Conservation (phyloP, 371 early-diverging fungal species). For the Mucor ambiguus region DNA sequence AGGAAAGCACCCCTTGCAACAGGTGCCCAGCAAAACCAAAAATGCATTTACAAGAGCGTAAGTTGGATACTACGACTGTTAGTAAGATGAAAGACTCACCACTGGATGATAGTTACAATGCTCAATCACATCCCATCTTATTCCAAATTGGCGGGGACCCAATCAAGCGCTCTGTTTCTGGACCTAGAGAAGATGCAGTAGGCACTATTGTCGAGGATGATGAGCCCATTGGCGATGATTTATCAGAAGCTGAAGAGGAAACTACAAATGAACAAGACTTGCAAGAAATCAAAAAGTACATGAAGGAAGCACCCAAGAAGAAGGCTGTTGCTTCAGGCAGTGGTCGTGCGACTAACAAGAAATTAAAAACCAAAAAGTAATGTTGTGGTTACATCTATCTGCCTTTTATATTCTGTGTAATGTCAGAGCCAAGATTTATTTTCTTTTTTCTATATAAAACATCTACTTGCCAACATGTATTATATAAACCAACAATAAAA, state of each 20-base stretch:
- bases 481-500: too few species aligned
- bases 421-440: not conserved
- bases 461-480: too few species aligned
- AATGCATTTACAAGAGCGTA: slow-evolving; percentile 81
- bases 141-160: slow-evolving; percentile 50
- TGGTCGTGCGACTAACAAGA: slow-evolving; percentile 1
- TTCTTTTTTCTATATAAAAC: too few species aligned
- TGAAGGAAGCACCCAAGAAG: slow-evolving; percentile 16
- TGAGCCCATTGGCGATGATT: slow-evolving; percentile 54
- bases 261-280: slow-evolving; percentile 1
- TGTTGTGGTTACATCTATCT: not conserved
- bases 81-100: not conserved
- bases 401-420: not conserved
- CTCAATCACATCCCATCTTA: slow-evolving; percentile 71
- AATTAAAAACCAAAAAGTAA: slow-evolving; percentile 3
- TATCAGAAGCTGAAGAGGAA: slow-evolving; percentile 32
- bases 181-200: slow-evolving; percentile 63
- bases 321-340: slow-evolving; percentile 1
- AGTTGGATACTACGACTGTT: slow-evolving; percentile 16
- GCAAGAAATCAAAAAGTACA: slow-evolving; percentile 16
- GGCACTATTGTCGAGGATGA: slow-evolving; percentile 72
- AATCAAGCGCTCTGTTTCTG: slow-evolving; percentile 38
- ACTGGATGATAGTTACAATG: slow-evolving; percentile 68
- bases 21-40: slow-evolving; percentile 77
- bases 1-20: slow-evolving; percentile 47